Evolutionary conservation across 331 rosid genomes (phyloP), one percentile per base, ranked within the genome.

Genomic region (Rosa hybrid): DNA sequence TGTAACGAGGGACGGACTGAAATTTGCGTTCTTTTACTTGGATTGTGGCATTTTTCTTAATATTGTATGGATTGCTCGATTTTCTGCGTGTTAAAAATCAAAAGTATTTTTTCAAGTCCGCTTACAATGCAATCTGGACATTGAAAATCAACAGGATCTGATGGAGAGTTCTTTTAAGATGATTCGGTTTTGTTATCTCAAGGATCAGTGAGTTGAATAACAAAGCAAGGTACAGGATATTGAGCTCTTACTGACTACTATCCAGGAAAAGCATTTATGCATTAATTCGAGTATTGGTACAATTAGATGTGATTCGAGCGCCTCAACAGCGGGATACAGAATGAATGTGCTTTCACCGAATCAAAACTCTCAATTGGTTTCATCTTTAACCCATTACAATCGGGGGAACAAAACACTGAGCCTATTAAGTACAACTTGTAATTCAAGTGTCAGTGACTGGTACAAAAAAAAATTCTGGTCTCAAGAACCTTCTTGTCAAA

Each of bases 381-480:
- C 39, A 42, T 27, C 46, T 39, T 76, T 23, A 60, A 30, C 75
- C 64, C 81, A 34, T 72, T 70, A 77, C 80, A 84, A 72, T 30
- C 18, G 16, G 46, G 59, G 53, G 73, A 71, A 71, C 84, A 21
- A 77, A 68, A 81, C 39, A 80, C 68, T 76, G 77, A 80, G 80
- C 59, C 65, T 59, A 62, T 77, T 69, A 51, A 45, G 60, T 81
- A 75, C 81, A 81, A 60, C 53, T 72, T 20, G 77, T 71, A 49
- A 4, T 62, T 60, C 44, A 34, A 48, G 77, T 14, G 60, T 34
- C 21, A 0, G 65, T 38, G 45, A 54, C 50, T 23, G 39, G 23
- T 25, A 44, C 17, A 41, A 16, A 72, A 76, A 68, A 68, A 82
- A 39, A 27, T 21, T 21, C 25, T 34, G 59, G 54, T 38, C 44